Base-by-base conservation (phyloP, 2,329 filamentous ascomycete species). In the Colletotrichum tabaci region DNA sequence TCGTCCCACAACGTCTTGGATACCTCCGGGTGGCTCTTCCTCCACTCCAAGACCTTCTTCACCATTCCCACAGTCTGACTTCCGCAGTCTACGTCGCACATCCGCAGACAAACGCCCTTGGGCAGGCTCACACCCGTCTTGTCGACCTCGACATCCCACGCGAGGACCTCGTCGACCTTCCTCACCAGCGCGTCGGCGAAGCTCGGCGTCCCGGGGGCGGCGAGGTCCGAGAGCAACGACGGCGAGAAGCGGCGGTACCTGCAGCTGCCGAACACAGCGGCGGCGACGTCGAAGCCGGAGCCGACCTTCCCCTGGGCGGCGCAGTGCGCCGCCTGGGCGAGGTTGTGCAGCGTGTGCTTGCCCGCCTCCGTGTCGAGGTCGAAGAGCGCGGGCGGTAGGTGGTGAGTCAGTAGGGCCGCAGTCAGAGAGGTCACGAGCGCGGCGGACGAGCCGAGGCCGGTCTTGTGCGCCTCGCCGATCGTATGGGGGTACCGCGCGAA, bases 291-390 rank as follows among this genome's bases (percentile, higher is more conserved):
- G 80, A 99, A 99, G 23, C 96, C 96, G 0, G 93, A 96, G 61
- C 96, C 96, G 21, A 99, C 92, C 82, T 99, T 99, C 30, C 96
- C 96, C 84, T 99, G 96, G 0, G 96, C 96, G 1, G 96, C 94
- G 79, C 96, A 98, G 84, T 99, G 96, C 4, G 94, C 92, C 1
- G 94, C 93, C 85, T 99, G 96, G 0, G 96, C 93, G 61, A 99
- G 91, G 82, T 98, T 98, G 85, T 99, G 96, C 65, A 98, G 87
- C 61, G 88, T 88, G 38, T 85, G 84, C 75, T 87, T 87, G 61
- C 91, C 89, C 0, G 82, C 75, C 0, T 86, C 83, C 57, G 87
- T 85, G 58, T 82, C 55, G 64, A 95, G 78, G 81, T 91, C 85
- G 79, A 94, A 93, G 15, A 83, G 76, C 16, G 81, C 74, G 1